Evolutionary conservation across 441 rosid species (phyloP).

Genomic region (Adansonia grandidieri): DNA sequence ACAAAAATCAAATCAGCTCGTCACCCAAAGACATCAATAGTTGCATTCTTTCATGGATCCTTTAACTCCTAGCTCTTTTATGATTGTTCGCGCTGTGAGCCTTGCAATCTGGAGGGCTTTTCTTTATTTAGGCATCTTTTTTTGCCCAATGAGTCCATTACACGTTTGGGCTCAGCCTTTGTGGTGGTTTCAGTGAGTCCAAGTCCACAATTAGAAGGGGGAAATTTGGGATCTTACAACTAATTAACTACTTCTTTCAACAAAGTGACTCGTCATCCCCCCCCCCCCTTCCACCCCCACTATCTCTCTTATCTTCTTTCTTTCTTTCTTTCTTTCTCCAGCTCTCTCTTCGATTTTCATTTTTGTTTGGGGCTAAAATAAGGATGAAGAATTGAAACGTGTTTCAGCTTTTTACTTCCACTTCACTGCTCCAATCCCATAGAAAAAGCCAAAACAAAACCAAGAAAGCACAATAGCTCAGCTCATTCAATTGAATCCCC

Average conservation of each 20-base stretch:
- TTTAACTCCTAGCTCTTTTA: no score
- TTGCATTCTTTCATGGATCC: no score
- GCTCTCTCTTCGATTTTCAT: not conserved
- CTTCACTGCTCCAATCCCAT: not conserved
- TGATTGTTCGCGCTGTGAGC: no score
- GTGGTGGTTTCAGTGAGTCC: not conserved
- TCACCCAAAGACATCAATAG: no score
- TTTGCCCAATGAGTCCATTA: not conserved
- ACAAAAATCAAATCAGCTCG: no score
- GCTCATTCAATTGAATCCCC: not conserved
- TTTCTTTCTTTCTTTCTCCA: not conserved
- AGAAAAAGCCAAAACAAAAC: not conserved
- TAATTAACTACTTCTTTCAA: conserved; percentile 3
- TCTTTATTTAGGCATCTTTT: not conserved
- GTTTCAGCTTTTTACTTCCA: not conserved
- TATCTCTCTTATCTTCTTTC: no score
- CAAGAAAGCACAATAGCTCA: not conserved
- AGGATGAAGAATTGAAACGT: not conserved
- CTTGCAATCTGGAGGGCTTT: not conserved
- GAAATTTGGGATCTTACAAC: no score
- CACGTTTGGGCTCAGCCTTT: not conserved
- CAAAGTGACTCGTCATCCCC: not conserved
- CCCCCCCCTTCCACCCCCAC: no score
- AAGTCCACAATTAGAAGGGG: not conserved
- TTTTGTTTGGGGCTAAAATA: not conserved